Percentiles rank a stretch among this genome's conserved stretches.
These are phyloP conservation scores for Fraxinus sp. DNA, from an alignment of 305 asterid genomes.

Conservation along the genomic window DNA sequence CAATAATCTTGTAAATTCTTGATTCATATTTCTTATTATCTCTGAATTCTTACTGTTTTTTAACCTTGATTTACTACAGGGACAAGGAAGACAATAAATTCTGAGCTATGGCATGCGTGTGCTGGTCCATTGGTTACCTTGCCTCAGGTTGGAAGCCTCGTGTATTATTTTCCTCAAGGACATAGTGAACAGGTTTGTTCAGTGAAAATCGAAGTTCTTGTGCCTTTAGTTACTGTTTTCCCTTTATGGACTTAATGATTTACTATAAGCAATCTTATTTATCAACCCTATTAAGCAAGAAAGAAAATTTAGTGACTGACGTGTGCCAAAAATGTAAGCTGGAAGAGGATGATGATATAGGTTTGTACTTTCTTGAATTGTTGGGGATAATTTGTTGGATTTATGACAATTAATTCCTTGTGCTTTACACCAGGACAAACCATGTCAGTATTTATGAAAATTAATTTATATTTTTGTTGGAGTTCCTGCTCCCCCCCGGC, in stretches of 20 bases:
- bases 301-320: not conserved
- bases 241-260: not conserved
- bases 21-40: not conserved
- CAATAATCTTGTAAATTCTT: not conserved
- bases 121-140: constrained; percentile 89
- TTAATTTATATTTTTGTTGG: not conserved
- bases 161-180: constrained; percentile 94
- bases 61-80: constrained; percentile 39
- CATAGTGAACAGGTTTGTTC: constrained; percentile 83
- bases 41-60: not conserved
- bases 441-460: not conserved
- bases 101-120: constrained; percentile 99
- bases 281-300: not conserved
- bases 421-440: not conserved
- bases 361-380: not conserved
- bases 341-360: not conserved
- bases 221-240: not conserved
- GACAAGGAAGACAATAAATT: constrained; percentile 59
- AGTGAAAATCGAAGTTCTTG: not conserved
- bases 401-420: not conserved
- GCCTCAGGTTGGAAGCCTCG: constrained; percentile 96
- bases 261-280: not conserved
- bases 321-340: not conserved
- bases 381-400: not conserved
- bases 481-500: not conserved